These are phyloP conservation scores for Suhomyces bribrorum DNA, from an alignment of 1,139 yeast species.

Conservation along the genomic window DNA sequence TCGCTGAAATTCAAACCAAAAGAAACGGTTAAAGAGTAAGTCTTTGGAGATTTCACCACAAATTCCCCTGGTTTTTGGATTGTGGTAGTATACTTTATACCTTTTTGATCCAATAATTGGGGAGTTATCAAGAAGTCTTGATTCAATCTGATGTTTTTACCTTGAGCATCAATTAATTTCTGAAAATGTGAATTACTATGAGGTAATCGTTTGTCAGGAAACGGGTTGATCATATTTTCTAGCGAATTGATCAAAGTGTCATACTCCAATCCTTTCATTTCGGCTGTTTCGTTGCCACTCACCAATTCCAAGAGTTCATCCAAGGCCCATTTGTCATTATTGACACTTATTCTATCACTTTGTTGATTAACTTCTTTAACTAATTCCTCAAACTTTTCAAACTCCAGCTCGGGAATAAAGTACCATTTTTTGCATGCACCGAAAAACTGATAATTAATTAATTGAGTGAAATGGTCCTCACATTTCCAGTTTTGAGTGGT, in stretches of 20 bases:
- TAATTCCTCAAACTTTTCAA: slow-evolving; percentile 60
- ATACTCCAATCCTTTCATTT: slow-evolving; percentile 17
- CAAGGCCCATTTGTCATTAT: slow-evolving; percentile 25
- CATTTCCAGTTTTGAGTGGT: slow-evolving; percentile 72
- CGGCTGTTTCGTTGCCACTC: slow-evolving; percentile 10
- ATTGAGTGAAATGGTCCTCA: slow-evolving; percentile 75
- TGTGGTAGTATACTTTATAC: slow-evolving; percentile 48
- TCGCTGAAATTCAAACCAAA: slow-evolving; percentile 59
- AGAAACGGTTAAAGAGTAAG: slow-evolving; percentile 52
- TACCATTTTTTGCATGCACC: slow-evolving; percentile 82
- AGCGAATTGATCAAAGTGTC: slow-evolving; percentile 31
- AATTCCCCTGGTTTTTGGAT: slow-evolving; percentile 63
- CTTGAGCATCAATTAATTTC: slow-evolving; percentile 22
- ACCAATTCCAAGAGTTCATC: slow-evolving; percentile 21
- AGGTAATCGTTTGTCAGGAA: slow-evolving; percentile 24
- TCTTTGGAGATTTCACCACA: slow-evolving; percentile 56
- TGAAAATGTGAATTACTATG: slow-evolving; percentile 31
- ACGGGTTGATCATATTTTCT: slow-evolving; percentile 33
- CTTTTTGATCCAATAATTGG: slow-evolving; percentile 41
- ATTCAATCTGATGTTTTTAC: slow-evolving; percentile 22
- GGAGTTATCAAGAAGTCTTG: slow-evolving; percentile 54
- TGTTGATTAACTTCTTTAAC: slow-evolving; percentile 20
- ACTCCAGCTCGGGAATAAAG: slow-evolving; percentile 70
- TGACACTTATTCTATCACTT: slow-evolving; percentile 24
- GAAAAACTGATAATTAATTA: slow-evolving; percentile 64